A percentile compares a stretch with the other conserved stretches of the same genome.
These are phyloP conservation scores for Podospora pseudopauciseta DNA, from an alignment of 495 filamentous ascomycete genomes.

Conservation along the genomic window DNA sequence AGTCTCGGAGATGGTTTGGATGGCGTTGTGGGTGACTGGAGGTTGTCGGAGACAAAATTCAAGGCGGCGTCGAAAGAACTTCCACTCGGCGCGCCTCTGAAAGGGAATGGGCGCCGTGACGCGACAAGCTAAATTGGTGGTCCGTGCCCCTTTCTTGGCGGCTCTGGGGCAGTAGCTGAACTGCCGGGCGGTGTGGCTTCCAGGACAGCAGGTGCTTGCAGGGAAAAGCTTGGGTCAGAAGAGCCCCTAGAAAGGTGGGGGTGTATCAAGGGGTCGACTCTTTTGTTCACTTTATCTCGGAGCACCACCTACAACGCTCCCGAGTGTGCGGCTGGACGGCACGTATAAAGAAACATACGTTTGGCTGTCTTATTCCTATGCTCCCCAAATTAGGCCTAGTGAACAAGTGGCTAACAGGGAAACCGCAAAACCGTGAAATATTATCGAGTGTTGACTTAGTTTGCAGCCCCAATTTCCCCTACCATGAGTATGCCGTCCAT, in stretches of 20 bases:
- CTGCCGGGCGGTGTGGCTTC: conserved; percentile 12
- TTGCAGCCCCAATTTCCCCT: too few species aligned
- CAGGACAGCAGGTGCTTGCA: conserved; percentile 3
- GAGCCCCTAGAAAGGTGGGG: neutral
- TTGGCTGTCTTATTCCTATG: too few species aligned
- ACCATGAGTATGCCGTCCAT: too few species aligned
- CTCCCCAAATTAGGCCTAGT: too few species aligned
- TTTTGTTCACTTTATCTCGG: neutral
- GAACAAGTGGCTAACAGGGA: too few species aligned
- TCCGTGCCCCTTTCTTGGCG: neutral
- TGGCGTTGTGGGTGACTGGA: neutral
- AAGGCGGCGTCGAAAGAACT: conserved; percentile 5
- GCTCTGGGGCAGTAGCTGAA: neutral
- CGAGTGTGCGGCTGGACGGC: too few species aligned
- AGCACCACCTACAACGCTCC: too few species aligned
- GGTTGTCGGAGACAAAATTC: neutral
- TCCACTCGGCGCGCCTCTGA: neutral
- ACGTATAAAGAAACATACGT: too few species aligned
- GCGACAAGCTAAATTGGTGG: conserved; percentile 22
- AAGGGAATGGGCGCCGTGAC: conserved; percentile 4
- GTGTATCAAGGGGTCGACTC: neutral
- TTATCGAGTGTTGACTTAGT: too few species aligned
- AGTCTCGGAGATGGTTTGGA: neutral
- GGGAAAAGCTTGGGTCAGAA: neutral
- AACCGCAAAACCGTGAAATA: too few species aligned